Evolutionary conservation across 106 monocot species (phyloP).

Genomic region (Agapanthus africanus): DNA sequence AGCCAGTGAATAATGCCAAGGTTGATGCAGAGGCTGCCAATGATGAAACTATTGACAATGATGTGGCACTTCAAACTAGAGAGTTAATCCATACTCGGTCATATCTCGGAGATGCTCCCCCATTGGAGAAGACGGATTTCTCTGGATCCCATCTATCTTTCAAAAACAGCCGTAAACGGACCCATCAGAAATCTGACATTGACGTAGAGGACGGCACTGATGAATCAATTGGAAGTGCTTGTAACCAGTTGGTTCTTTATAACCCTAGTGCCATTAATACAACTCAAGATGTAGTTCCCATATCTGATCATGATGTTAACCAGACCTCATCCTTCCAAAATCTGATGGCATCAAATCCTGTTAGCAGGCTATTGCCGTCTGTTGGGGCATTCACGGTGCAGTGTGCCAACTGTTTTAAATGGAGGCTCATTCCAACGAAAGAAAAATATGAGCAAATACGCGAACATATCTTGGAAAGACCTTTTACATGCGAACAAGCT

Average conservation of each 20-base stretch:
- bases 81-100: not conserved
- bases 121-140: not conserved
- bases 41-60: constrained; percentile 5
- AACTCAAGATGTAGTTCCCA: constrained; percentile 13
- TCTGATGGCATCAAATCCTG: constrained; percentile 8
- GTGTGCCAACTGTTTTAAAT: constrained; percentile 66
- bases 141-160: constrained; percentile 1
- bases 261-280: constrained; percentile 14
- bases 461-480: constrained; percentile 50
- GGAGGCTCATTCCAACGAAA: constrained; percentile 80
- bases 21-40: constrained; percentile 5
- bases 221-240: constrained; percentile 5
- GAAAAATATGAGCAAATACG: constrained; percentile 84
- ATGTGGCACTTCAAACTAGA: not conserved
- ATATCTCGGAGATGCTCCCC: constrained; percentile 6
- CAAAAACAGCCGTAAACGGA: constrained; percentile 10
- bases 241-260: constrained; percentile 8
- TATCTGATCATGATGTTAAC: constrained; percentile 1
- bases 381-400: constrained; percentile 83
- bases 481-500: constrained; percentile 67
- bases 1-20: constrained; percentile 10
- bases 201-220: constrained; percentile 13
- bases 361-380: constrained; percentile 24
- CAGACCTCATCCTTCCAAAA: constrained; percentile 13
- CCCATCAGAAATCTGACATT: constrained; percentile 3